Conservation (phyloP, 768 basidiomycete genomes). For the Suillus cothurnatus region DNA sequence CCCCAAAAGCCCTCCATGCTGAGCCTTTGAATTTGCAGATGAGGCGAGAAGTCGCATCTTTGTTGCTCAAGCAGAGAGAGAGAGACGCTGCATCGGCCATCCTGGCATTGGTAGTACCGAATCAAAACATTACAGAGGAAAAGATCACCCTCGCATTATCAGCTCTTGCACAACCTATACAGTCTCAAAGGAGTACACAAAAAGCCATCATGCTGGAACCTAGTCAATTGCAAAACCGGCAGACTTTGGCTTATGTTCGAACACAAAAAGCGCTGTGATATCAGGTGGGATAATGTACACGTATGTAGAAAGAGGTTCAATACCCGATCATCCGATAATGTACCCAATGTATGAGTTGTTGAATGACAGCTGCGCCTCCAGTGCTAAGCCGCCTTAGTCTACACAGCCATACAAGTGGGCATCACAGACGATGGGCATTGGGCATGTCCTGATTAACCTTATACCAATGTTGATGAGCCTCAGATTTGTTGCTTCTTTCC, state of each 20-base stretch:
- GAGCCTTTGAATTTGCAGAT: conserved; percentile 56
- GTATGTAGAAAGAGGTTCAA: neutral
- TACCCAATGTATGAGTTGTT: neutral
- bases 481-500: too few species aligned
- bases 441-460: too few species aligned
- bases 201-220: conserved; percentile 60
- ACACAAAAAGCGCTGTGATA: conserved; percentile 27
- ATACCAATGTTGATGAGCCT: too few species aligned
- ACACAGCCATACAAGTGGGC: too few species aligned
- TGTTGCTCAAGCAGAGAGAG: conserved; percentile 54
- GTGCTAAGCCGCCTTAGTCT: too few species aligned
- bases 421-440: too few species aligned
- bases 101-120: too few species aligned
- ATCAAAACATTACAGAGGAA: too few species aligned
- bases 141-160: too few species aligned
- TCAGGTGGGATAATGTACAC: conserved; percentile 1
- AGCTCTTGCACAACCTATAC: too few species aligned
- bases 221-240: conserved; percentile 55
- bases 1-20: conserved; percentile 56
- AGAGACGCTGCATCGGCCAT: conserved; percentile 42
- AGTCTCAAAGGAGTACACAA: conserved; percentile 59
- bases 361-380: neutral
- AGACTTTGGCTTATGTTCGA: conserved; percentile 57
- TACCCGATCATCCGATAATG: neutral
- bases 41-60: conserved; percentile 54